Base-by-base conservation (phyloP, 23 red algal genomes). In the Gracilaria domingensis region DNA sequence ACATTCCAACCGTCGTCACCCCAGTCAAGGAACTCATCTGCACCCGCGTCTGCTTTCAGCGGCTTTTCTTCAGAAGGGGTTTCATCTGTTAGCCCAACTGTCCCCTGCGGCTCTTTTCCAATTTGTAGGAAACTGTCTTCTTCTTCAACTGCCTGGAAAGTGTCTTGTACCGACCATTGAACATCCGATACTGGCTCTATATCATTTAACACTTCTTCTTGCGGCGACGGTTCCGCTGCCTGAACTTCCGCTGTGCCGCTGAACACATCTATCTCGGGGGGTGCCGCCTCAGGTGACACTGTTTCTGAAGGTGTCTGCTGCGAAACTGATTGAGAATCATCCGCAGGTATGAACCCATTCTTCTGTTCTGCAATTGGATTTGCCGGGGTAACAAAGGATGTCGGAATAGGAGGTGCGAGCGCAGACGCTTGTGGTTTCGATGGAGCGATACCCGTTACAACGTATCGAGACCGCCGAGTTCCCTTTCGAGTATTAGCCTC, bases 1-100 rank as follows among this genome's bases (percentile, higher is more conserved):
- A 85, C 20, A n/a, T 65, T 66, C 81, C 81, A 85, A 33, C 59
- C 60, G 11, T 50, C 42, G 30, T 50, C 81, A 14, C 65, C 81
- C 81, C 57, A 65, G 39, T 42, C 69, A 42, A 74, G 44, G 35
- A 74, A 74, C 9, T 11, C 59, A 32, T 57, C 49, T 36, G 17
- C 17, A 28, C n/a, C n/a, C n/a, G n/a, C n/a, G n/a, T 55, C 76
- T 80, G 49, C 76, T 53, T 44, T 26, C 20, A n/a, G 49, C 45
- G 11, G 49, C 44, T 20, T 53, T 50, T 35, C 44, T 50, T 50
- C 76, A 56, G 55, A 30, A 57, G 76, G 12, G 26, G 40, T 24
- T 23, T 5, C 44, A 50, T 32, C 12, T 21, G 16, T 35, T 11
- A 57, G 35, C 14, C 47, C 29, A 32, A 18, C 39, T 57, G 29